Evolutionary conservation across 805 yeast species (phyloP), one percentile per base, ranked within the genome.

Genomic region (Hanseniaspora lachancei): DNA sequence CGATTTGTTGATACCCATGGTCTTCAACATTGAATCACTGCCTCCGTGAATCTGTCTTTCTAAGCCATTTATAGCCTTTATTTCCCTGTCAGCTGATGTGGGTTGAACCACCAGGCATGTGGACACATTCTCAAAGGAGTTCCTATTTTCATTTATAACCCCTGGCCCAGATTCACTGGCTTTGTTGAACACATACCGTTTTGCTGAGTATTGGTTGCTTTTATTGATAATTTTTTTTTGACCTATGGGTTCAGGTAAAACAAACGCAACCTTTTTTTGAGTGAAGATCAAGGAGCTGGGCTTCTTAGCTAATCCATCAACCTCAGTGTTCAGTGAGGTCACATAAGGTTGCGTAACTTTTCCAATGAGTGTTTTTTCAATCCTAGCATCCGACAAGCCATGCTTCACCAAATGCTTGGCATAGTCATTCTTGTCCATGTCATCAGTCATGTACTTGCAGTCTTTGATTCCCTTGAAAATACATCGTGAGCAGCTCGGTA

Each of bases 401-500:
- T 46, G 49, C 16, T 46, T 46, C 13, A 9, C 20, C 40, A 46
- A 34, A 46, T 46, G 49, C 49, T 46, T 15, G 5, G 39, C 39
- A 34, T 46, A 46, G 12, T 46, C 49, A 15, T n/a, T 10, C 21
- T 46, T 46, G 7, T 46, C 39, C 49, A 46, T 46, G 34, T 46
- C 39, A 29, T 21, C 32, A 18, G 16, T 46, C 56, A 53, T 53
- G 20, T 53, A 53, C 34, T 38, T 34, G 29, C 56, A 53, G 2
- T 36, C 39, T 21, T 34, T 12, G n/a, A 18, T 27, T 7, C 49
- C 49, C 29, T 32, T 46, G 2, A 24, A 5, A 24, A 29, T 23
- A 32, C 56, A 53, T 32, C 56, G 46, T 13, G 50, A 20, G 16
- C 56, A 53, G 0, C 24, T 15, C 2, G 56, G 56, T 32, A 21